Evolutionary conservation across 371 early-diverging fungal species (phyloP).

Genomic region (Mucor lusitanicus): DNA sequence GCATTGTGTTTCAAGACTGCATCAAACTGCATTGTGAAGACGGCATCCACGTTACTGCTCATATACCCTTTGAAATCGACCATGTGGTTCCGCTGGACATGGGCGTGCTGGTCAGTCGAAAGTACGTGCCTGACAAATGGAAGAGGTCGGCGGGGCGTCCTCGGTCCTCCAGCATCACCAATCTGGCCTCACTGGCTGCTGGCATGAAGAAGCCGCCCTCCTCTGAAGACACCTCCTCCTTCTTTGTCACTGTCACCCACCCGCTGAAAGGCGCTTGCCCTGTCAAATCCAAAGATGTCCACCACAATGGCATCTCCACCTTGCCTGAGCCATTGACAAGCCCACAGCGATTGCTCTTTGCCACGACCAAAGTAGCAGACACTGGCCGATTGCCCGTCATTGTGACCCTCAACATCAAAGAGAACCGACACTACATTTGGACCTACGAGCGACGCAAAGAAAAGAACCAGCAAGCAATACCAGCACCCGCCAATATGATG

Average conservation of each 20-base stretch:
- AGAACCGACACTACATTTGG: conserved; percentile 22
- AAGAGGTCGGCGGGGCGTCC: neutral
- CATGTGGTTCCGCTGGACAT: conserved; percentile 19
- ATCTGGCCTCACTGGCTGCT: neutral
- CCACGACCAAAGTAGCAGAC: conserved; percentile 4
- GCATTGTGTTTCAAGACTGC: conserved; percentile 17
- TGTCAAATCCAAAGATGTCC: conserved; percentile 12
- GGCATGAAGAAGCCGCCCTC: conserved; percentile 1
- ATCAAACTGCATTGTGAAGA: conserved; percentile 18
- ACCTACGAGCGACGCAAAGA: conserved; percentile 13
- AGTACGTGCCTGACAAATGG: neutral
- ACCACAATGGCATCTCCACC: neutral
- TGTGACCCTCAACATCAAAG: conserved; percentile 18
- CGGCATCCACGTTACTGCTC: conserved; percentile 7
- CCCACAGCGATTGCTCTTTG: conserved; percentile 15
- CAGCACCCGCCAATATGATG: neutral
- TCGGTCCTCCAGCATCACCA: neutral
- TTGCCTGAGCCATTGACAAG: neutral
- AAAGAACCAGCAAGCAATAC: neutral
- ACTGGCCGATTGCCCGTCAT: conserved; percentile 12
- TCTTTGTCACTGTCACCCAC: conserved; percentile 18
- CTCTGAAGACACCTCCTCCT: conserved; percentile 11
- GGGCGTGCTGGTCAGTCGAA: conserved; percentile 14
- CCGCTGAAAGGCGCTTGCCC: conserved; percentile 13
- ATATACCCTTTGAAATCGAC: conserved; percentile 22